Evolutionary conservation across 208 protist genomes (phyloP).

Genomic region (Zelonia costaricensis): DNA sequence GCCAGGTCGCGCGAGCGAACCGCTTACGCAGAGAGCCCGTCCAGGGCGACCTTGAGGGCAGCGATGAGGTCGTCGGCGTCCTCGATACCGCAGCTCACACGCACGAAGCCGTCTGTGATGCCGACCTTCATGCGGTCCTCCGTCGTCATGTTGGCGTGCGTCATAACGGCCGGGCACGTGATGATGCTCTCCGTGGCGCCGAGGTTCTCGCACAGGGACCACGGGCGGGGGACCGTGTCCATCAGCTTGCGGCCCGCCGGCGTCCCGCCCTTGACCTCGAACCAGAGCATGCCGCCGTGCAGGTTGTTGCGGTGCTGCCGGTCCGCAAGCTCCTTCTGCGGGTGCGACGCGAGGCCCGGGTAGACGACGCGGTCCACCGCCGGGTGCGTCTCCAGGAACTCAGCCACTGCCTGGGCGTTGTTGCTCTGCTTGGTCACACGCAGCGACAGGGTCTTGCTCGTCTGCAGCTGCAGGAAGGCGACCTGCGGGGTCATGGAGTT

Average conservation of each 20-base stretch:
- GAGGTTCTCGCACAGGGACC: slow-evolving; percentile 93
- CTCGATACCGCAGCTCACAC: slow-evolving; percentile 95
- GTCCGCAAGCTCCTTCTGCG: slow-evolving; percentile 94
- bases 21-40: slow-evolving; percentile 43
- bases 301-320: slow-evolving; percentile 85
- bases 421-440: slow-evolving; percentile 91
- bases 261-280: slow-evolving; percentile 88
- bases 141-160: slow-evolving; percentile 94
- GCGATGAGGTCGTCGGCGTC: slow-evolving; percentile 92
- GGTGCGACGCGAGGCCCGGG: slow-evolving; percentile 91
- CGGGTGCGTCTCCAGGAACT: slow-evolving; percentile 81
- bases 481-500: slow-evolving; percentile 93
- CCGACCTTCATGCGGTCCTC: slow-evolving; percentile 93
- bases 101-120: slow-evolving; percentile 94
- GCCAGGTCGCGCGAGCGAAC: too few species aligned
- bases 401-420: slow-evolving; percentile 92
- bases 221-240: slow-evolving; percentile 83
- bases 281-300: slow-evolving; percentile 93
- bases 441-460: slow-evolving; percentile 94
- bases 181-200: slow-evolving; percentile 95
- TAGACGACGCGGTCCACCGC: slow-evolving; percentile 92
- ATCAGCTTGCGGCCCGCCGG: slow-evolving; percentile 71
- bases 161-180: slow-evolving; percentile 96
- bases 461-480: slow-evolving; percentile 95
- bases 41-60: slow-evolving; percentile 89